phyloP scores from a whole-genome alignment of 306 rosid species.

The Astragalus glycyphyllos region DNA sequence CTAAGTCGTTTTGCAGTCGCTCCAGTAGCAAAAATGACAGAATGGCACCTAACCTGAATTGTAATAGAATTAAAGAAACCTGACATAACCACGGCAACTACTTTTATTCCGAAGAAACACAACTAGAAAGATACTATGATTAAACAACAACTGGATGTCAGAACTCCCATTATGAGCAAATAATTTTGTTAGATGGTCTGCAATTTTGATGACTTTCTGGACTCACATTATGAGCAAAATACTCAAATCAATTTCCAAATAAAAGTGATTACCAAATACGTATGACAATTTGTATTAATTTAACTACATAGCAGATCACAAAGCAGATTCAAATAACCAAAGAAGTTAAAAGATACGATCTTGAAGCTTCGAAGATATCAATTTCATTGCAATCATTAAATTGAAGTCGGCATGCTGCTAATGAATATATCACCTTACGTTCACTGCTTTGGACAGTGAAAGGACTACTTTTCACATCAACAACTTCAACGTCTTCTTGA shows the following conservation, averaged over 20 bases:
- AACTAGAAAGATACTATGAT: slow-evolving; percentile 14
- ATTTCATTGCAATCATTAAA: slow-evolving; percentile 28
- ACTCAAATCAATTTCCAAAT: slow-evolving; percentile 6
- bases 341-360: slow-evolving; percentile 33
- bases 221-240: slow-evolving; percentile 23
- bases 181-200: slow-evolving; percentile 27
- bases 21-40: slow-evolving; percentile 85
- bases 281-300: slow-evolving; percentile 4
- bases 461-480: slow-evolving; percentile 77
- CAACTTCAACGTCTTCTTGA: slow-evolving; percentile 89
- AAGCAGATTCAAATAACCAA: slow-evolving; percentile 28
- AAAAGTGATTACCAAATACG: slow-evolving; percentile 14
- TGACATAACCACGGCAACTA: slow-evolving; percentile 18
- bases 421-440: slow-evolving; percentile 78
- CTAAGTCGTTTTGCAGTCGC: slow-evolving; percentile 88
- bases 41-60: slow-evolving; percentile 81
- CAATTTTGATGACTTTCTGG: slow-evolving; percentile 19
- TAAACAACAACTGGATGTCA: slow-evolving; percentile 18
- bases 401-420: slow-evolving; percentile 37
- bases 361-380: slow-evolving; percentile 18
- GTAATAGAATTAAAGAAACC: slow-evolving; percentile 37
- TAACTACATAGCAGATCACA: slow-evolving; percentile 22
- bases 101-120: slow-evolving; percentile 37
- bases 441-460: slow-evolving; percentile 91
- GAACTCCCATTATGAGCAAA: background rate